Base-by-base conservation (phyloP, 2,329 filamentous ascomycete genomes). In the Waltergamsia citrina region DNA sequence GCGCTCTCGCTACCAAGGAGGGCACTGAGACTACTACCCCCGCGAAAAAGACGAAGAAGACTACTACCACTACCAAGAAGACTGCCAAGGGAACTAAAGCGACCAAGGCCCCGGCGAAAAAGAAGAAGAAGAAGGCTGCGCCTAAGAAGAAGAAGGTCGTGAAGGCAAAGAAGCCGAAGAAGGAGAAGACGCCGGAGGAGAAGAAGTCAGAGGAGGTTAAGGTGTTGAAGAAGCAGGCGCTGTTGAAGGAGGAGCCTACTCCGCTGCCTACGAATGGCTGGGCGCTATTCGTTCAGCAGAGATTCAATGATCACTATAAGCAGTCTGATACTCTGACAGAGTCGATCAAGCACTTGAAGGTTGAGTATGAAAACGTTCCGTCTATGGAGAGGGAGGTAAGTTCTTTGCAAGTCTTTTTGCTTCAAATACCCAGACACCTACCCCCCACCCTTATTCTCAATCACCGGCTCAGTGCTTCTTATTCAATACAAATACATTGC, bases 341-440 rank as follows among this genome's bases (percentile, higher is more conserved):
- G 0, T 46, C 34, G 33, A 51, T 63, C 39, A 29, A 40, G 37
- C 26, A 37, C 2, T 7, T 65, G 3, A 19, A 50, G n/a, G 38
- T 36, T 6, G 36, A 43, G 1, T 75, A 51, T 50, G 63, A 62
- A 38, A 32, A 33, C 4, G 43, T 75, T 24, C 48, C 65, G 7
- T 25, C 50, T 3, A 41, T 50, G 1, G 64, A 73, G 43, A 39
- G 47, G 7, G 47, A 69, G 55, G 70, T 74, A 54, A 41, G 63
- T 49, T 17, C n/a, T n/a, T n/a, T n/a, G n/a, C 22, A 24, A 25
- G 17, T 28, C 15, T 12, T n/a, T n/a, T 17, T 14, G 14, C 18
- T 24, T 14, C 17, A 21, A 7, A 4, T 17, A 15, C 5, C n/a
- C n/a, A n/a, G n/a, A n/a, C n/a, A n/a, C n/a, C n/a, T n/a, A n/a